Percentiles rank a stretch among this genome's conserved stretches.
Conservation (phyloP, 805 yeast genomes). For the Novakomyces olei region DNA sequence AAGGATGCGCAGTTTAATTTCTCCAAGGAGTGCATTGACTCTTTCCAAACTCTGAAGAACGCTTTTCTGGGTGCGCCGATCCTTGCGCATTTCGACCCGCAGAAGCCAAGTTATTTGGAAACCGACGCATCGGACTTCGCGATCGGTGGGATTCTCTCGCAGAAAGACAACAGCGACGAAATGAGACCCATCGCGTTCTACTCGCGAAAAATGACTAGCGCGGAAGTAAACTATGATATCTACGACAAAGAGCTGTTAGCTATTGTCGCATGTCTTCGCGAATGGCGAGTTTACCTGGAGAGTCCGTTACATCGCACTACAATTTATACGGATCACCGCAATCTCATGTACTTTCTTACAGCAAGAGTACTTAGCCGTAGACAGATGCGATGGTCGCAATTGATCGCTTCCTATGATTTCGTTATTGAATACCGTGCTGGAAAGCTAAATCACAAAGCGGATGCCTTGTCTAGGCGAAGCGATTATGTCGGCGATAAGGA, state of each 20-base stretch:
- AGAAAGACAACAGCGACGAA: too few species aligned
- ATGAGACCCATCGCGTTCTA: constrained; percentile 4
- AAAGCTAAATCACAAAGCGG: neutral
- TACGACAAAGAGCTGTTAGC: constrained; percentile 6
- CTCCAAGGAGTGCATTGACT: too few species aligned
- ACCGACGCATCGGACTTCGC: constrained; percentile 5
- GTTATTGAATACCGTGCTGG: neutral
- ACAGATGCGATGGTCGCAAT: neutral
- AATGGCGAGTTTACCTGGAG: neutral
- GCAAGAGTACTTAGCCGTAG: neutral
- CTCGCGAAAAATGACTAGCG: constrained; percentile 1
- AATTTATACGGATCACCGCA: neutral
- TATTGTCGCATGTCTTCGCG: neutral
- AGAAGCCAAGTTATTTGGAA: constrained; percentile 3
- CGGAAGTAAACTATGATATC: constrained; percentile 6
- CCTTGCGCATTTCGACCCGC: neutral
- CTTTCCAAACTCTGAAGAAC: too few species aligned
- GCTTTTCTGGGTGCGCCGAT: neutral
- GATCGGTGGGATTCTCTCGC: constrained; percentile 2
- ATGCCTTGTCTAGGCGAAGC: neutral
- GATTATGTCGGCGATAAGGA: neutral
- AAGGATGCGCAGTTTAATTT: neutral
- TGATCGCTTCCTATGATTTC: neutral
- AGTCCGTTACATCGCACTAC: neutral
- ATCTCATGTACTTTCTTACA: neutral